phyloP scores from a whole-genome alignment of 2,329 filamentous ascomycete genomes.

The Fusarium fujikuroi region DNA sequence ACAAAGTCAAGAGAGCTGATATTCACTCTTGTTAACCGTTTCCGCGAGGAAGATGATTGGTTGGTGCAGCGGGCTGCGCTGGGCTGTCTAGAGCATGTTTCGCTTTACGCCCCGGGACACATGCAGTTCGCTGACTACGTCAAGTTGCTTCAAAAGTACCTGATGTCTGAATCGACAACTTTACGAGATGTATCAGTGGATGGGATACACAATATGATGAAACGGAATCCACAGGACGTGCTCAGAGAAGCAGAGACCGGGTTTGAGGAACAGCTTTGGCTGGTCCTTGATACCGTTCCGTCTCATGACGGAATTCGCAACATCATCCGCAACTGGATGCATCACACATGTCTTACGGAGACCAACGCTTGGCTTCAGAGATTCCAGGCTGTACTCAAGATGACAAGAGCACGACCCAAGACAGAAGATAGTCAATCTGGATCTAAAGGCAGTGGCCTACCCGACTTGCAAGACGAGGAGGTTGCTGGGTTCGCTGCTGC shows the following conservation, averaged over 20 bases:
- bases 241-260: constrained; percentile 78
- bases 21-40: constrained; percentile 84
- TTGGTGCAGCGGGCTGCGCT: constrained; percentile 81
- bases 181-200: constrained; percentile 85
- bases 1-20: constrained; percentile 93
- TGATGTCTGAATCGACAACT: constrained; percentile 74
- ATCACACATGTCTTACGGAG: constrained; percentile 84
- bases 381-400: constrained; percentile 88
- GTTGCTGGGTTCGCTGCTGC: constrained; percentile 94
- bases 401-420: constrained; percentile 77
- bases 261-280: constrained; percentile 92
- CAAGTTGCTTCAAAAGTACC: constrained; percentile 78
- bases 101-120: constrained; percentile 88
- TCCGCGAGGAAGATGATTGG: constrained; percentile 78
- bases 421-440: constrained; percentile 60
- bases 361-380: constrained; percentile 88
- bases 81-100: constrained; percentile 88
- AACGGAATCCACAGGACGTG: constrained; percentile 86
- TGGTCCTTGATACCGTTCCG: constrained; percentile 82
- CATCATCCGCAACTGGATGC: constrained; percentile 92
- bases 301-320: constrained; percentile 83
- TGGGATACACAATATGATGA: constrained; percentile 94
- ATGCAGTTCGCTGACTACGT: constrained; percentile 89
- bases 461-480: constrained; percentile 95
- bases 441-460: constrained; percentile 60